These are phyloP conservation scores for Inonotus obliquus DNA, from an alignment of 1,284 basidiomycete species.

Conservation along the genomic window DNA sequence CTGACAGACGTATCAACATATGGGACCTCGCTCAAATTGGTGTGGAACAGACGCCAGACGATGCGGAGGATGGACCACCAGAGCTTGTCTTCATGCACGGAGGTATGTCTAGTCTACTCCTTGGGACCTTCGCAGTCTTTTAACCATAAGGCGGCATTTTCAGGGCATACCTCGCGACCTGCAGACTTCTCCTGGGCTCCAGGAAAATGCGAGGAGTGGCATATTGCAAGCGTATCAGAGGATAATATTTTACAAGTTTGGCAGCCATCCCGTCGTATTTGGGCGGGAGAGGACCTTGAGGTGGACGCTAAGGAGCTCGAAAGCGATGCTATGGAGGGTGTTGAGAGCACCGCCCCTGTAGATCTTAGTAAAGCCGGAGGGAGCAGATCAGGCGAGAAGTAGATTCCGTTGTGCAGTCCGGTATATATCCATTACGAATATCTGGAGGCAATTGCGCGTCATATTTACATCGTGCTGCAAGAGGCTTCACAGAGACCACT, in stretches of 20 bases:
- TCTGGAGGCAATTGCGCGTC: background rate
- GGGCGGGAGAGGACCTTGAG: slow-evolving; percentile 78
- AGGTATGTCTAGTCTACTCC: slow-evolving; percentile 39
- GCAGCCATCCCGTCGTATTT: slow-evolving; percentile 84
- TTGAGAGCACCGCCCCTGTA: slow-evolving; percentile 42
- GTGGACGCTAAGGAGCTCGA: slow-evolving; percentile 77
- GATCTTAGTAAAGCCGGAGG: background rate
- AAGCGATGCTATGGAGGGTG: slow-evolving; percentile 67
- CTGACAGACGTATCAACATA: slow-evolving; percentile 90
- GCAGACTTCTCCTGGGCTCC: slow-evolving; percentile 86
- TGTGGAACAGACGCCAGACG: slow-evolving; percentile 94
- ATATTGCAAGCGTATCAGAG: slow-evolving; percentile 71
- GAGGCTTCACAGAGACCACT: too few species aligned
- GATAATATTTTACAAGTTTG: slow-evolving; percentile 87
- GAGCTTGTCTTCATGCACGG: slow-evolving; percentile 93
- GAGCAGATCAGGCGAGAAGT: slow-evolving; percentile 1
- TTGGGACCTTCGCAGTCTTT: background rate
- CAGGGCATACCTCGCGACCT: slow-evolving; percentile 76
- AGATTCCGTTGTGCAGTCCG: background rate
- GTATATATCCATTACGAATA: background rate
- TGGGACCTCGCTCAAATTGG: slow-evolving; percentile 96
- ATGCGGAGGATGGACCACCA: slow-evolving; percentile 96
- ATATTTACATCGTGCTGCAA: background rate
- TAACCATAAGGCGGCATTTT: background rate
- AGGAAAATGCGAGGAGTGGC: slow-evolving; percentile 72